phyloP scores from a whole-genome alignment of 163 green algal genomes.

The Chloroidium sp. region DNA sequence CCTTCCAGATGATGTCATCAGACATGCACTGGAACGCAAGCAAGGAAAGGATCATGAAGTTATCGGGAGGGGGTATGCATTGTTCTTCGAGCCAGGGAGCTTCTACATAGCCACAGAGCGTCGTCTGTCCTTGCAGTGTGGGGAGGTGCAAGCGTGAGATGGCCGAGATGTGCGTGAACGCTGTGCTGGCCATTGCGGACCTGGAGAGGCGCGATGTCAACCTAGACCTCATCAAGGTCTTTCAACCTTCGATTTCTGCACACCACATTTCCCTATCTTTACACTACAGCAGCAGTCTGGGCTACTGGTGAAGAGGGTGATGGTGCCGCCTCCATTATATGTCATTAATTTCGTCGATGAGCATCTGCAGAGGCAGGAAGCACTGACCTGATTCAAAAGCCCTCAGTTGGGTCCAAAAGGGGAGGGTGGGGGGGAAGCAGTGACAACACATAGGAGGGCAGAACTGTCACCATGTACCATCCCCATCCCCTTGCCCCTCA shows the following conservation, averaged over 20 bases:
- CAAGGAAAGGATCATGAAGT: too few species aligned
- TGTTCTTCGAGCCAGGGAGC: not conserved
- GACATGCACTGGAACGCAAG: too few species aligned
- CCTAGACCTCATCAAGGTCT: slow-evolving; percentile 97
- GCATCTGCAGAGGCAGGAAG: too few species aligned
- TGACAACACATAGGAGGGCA: slow-evolving; percentile 16
- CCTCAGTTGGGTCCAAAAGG: too few species aligned
- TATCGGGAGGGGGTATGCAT: too few species aligned
- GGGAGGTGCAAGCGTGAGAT: slow-evolving; percentile 87
- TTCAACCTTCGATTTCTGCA: not conserved
- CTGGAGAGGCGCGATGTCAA: slow-evolving; percentile 92
- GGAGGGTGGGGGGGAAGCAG: too few species aligned
- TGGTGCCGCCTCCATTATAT: too few species aligned
- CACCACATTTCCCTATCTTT: not conserved
- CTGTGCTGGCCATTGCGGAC: slow-evolving; percentile 93
- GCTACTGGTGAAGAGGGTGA: too few species aligned
- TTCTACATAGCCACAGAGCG: not conserved
- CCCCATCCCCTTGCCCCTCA: not conserved
- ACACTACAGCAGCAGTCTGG: not conserved
- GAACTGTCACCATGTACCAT: not conserved
- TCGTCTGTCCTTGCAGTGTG: slow-evolving; percentile 54
- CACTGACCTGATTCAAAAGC: too few species aligned
- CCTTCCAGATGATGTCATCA: too few species aligned
- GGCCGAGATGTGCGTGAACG: slow-evolving; percentile 96
- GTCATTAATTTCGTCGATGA: too few species aligned